phyloP scores from a whole-genome alignment of 1,139 yeast species.

The Candida sp. region DNA sequence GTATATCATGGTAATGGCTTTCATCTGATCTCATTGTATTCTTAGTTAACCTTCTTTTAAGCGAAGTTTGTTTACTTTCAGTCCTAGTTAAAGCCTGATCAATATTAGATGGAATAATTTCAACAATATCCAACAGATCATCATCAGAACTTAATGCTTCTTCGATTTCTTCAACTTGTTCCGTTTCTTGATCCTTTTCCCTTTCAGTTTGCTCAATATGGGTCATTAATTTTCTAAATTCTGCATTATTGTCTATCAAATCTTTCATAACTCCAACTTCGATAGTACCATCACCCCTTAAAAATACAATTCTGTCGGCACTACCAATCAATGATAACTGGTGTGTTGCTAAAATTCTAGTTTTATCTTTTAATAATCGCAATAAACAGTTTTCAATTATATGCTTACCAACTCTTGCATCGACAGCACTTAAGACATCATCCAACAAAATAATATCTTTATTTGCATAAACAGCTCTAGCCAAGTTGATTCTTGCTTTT shows the following conservation, averaged over 20 bases:
- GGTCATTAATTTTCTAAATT: constrained; percentile 51
- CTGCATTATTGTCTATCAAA: constrained; percentile 27
- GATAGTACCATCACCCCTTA: constrained; percentile 44
- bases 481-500: constrained; percentile 45
- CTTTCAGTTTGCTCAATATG: constrained; percentile 28
- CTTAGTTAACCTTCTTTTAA: constrained; percentile 6
- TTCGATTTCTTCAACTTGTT: constrained; percentile 9
- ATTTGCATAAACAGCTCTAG: constrained; percentile 42
- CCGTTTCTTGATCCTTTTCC: constrained; percentile 20
- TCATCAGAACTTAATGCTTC: constrained; percentile 13
- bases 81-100: not conserved
- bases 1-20: constrained; percentile 14
- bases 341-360: constrained; percentile 45
- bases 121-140: not conserved
- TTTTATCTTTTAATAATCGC: constrained; percentile 31
- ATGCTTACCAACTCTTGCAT: constrained; percentile 47
- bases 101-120: not conserved
- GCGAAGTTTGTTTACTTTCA: not conserved
- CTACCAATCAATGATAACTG: constrained; percentile 40
- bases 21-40: constrained; percentile 16
- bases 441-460: constrained; percentile 40
- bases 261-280: constrained; percentile 38
- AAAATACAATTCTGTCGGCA: constrained; percentile 37
- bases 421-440: constrained; percentile 49
- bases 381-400: constrained; percentile 36